Base-by-base conservation (phyloP, 768 basidiomycete species). In the Terana coerulea region DNA sequence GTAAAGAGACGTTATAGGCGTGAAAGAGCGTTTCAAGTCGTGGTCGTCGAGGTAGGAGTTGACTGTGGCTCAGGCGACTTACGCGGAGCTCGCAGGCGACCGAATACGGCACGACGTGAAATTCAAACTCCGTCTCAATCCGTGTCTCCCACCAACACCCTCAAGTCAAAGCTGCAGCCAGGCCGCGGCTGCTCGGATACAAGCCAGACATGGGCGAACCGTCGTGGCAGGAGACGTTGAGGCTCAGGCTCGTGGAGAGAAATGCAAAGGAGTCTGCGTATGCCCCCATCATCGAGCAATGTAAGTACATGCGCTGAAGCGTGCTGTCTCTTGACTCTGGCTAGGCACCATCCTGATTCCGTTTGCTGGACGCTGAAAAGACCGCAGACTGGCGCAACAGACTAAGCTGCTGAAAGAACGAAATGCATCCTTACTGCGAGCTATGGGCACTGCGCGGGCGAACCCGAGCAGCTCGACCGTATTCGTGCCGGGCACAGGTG, bases 341-440 rank as follows among this genome's bases (percentile, higher is more conserved):
- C 28, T 43, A 52, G 51, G 43, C 46, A 40, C 48, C 17, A 30
- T 52, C 25, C 57, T 61, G 50, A 62, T 56, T 19, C 17, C 34
- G 24, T 47, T 46, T 49, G 15, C 52, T 56, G 61, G 59, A 62
- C 60, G 59, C 63, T 68, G 57, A 61, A 58, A 70, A 98, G 95
- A 95, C 74, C 84, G 90, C 55, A 83, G 91, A 64, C 78, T 98
- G 58, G 93, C 94, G 3, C 89, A 92, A 63, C 92, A 94, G 69
- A 90, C 95, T 19, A 86, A 91, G 62, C 77, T 94, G 14, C 76
- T 98, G 64, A 95, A 92, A 66, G 90, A 95, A 63, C 81, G 95
- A 49, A 98, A 98, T 79, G 81, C 85, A 14, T 87, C 89, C 9
- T 78, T 98, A 25, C 73, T 98, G 51, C 81, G 88, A 52, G 91